Percentiles rank a stretch among this genome's conserved stretches.
Conservation (phyloP, 176 grass and related monocot genomes). For the Lolium perenne region DNA sequence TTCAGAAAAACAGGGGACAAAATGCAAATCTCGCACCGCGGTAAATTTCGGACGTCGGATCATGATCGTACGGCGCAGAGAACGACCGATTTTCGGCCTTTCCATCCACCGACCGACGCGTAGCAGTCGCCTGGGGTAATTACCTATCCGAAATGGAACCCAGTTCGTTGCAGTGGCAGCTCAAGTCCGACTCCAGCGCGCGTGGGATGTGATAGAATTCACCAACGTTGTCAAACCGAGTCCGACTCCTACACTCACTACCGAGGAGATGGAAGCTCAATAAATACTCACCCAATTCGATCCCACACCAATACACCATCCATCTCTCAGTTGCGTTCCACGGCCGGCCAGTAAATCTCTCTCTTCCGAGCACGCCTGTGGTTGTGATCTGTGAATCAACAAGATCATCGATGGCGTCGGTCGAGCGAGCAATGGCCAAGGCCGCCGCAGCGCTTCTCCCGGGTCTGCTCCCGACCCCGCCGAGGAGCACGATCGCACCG, state of each 20-base stretch:
- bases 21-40: too few species aligned
- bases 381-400: not conserved
- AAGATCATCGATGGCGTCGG: not conserved
- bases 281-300: not conserved
- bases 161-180: not conserved
- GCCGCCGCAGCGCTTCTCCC: not conserved
- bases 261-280: not conserved
- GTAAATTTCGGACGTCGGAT: too few species aligned
- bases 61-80: too few species aligned
- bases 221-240: not conserved
- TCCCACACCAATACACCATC: not conserved
- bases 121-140: not conserved
- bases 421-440: not conserved
- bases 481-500: not conserved
- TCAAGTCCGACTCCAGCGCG: too few species aligned
- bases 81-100: too few species aligned
- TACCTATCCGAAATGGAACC: not conserved
- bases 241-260: not conserved
- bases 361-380: not conserved
- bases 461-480: not conserved
- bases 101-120: too few species aligned
- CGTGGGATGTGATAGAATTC: too few species aligned
- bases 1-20: too few species aligned
- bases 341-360: not conserved
- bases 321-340: not conserved